These are phyloP conservation scores for Golubevia sp. DNA, from an alignment of 1,284 basidiomycete genomes.

Conservation along the genomic window DNA sequence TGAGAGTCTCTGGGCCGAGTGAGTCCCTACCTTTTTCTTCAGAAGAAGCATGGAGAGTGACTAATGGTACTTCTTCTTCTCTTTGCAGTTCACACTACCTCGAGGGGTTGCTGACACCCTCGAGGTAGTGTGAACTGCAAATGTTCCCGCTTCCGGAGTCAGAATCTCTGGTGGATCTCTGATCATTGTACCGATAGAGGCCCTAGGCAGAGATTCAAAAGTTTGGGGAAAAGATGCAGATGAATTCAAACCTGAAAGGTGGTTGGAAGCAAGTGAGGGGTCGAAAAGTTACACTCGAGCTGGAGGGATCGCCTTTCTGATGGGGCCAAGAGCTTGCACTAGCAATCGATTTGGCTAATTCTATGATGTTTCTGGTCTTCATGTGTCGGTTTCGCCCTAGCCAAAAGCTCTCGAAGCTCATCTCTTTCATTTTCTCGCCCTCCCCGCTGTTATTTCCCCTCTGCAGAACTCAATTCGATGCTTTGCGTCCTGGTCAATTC, in stretches of 20 bases:
- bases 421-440: not conserved
- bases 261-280: constrained; percentile 64
- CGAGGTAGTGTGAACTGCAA: too few relatives aligned
- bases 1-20: too few relatives aligned
- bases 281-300: not conserved
- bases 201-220: constrained; percentile 59
- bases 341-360: not conserved
- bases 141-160: constrained; percentile 1
- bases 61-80: too few relatives aligned
- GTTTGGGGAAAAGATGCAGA: constrained; percentile 69
- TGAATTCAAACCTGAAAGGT: constrained; percentile 69
- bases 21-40: too few relatives aligned
- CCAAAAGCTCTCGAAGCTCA: not conserved
- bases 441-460: not conserved
- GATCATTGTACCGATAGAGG: not conserved
- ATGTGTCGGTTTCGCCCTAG: not conserved
- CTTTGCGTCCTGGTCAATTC: not conserved
- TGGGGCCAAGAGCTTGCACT: too few relatives aligned
- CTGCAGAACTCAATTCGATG: not conserved
- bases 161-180: constrained; percentile 1
- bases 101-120: too few relatives aligned
- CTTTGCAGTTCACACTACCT: not conserved
- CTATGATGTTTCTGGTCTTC: not conserved
- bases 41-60: too few relatives aligned
- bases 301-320: too few relatives aligned